These are phyloP conservation scores for Lepiota venenata DNA, from an alignment of 768 basidiomycete genomes.

Conservation along the genomic window DNA sequence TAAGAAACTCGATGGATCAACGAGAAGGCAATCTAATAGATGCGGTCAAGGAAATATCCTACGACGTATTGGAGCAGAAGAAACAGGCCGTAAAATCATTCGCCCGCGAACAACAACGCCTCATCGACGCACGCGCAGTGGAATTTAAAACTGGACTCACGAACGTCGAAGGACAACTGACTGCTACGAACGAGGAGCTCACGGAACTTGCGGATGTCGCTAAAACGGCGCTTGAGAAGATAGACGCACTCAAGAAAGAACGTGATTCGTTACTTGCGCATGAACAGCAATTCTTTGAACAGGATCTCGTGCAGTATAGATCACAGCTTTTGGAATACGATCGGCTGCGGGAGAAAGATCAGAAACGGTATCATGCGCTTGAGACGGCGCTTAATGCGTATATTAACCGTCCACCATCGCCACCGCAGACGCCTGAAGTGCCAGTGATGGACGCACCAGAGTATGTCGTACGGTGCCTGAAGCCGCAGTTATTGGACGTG, in stretches of 20 bases:
- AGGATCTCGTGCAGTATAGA: conserved; percentile 10
- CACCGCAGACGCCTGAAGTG: background rate
- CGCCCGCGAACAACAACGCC: background rate
- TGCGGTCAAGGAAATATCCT: conserved; percentile 1
- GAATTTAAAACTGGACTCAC: background rate
- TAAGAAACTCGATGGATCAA: conserved; percentile 1
- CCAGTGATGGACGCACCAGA: background rate
- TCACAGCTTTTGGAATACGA: conserved; percentile 11
- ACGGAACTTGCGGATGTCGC: background rate
- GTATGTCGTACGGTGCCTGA: conserved; percentile 17
- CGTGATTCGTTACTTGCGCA: background rate
- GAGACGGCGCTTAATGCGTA: conserved; percentile 22
- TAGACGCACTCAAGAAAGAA: background rate
- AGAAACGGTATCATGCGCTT: conserved; percentile 14
- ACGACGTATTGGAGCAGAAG: background rate
- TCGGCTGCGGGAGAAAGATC: conserved; percentile 12
- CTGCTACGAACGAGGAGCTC: background rate
- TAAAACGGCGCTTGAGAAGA: background rate
- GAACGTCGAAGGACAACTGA: background rate
- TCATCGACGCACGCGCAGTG: background rate
- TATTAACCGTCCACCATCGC: conserved; percentile 14
- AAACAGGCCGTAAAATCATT: background rate
- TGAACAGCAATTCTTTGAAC: background rate
- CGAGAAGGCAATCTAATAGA: background rate
- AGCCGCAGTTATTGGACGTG: conserved; percentile 15